These are phyloP conservation scores for Penicillium vulpinum DNA, from an alignment of 2,329 filamentous ascomycete species.

Conservation along the genomic window DNA sequence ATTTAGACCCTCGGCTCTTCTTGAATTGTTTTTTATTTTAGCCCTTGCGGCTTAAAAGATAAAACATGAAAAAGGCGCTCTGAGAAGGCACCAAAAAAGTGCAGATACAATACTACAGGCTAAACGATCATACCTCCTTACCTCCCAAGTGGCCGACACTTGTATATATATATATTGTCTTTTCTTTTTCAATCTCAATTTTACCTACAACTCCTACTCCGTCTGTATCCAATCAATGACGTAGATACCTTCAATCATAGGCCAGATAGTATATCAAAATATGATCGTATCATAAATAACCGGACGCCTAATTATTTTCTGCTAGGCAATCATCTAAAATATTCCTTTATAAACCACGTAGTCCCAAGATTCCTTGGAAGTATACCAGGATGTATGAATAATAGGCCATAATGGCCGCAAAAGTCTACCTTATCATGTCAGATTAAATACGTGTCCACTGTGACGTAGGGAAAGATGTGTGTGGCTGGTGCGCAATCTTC, in stretches of 20 bases:
- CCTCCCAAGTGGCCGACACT: background rate
- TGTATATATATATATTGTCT: too few relatives aligned
- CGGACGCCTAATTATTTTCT: background rate
- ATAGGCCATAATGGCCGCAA: background rate
- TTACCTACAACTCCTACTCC: background rate
- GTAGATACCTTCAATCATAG: background rate
- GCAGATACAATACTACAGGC: too few relatives aligned
- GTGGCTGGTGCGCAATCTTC: background rate
- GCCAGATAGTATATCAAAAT: background rate
- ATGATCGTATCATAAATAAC: background rate
- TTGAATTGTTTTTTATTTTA: too few relatives aligned
- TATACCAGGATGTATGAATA: background rate
- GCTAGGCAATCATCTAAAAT: background rate
- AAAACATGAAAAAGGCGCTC: too few relatives aligned
- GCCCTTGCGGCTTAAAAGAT: too few relatives aligned
- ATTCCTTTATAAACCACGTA: background rate
- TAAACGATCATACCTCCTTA: too few relatives aligned
- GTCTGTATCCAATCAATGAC: background rate
- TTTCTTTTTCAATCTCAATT: too few relatives aligned
- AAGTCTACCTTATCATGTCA: background rate
- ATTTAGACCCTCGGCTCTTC: background rate
- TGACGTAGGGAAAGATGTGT: constrained; percentile 16
- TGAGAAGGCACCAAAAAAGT: too few relatives aligned
- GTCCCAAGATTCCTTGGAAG: background rate
- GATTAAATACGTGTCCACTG: constrained; percentile 16